A percentile compares a stretch with the other conserved stretches of the same genome.
Evolutionary conservation across 164 flowering plant genomes (phyloP).

Genomic region (Santalum album): DNA sequence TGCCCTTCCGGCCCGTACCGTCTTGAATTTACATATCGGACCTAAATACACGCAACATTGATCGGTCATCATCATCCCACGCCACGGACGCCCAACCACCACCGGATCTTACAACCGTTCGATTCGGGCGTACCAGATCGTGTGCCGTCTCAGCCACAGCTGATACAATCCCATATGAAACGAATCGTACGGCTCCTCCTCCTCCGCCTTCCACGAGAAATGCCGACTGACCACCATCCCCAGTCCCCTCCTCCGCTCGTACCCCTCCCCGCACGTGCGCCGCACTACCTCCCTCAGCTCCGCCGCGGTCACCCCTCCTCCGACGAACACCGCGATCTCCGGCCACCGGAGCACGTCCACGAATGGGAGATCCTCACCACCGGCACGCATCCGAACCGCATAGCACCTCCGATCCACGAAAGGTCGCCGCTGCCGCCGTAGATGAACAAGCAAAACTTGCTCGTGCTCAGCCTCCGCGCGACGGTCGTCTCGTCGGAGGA

Average conservation of each 20-base stretch:
- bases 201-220: conserved; percentile 48
- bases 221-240: conserved; percentile 47
- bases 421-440: conserved; percentile 29
- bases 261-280: conserved; percentile 19
- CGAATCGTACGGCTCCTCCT: conserved; percentile 50
- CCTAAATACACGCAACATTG: no score
- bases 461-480: conserved; percentile 16
- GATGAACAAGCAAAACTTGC: conserved; percentile 55
- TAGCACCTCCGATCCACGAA: conserved; percentile 38
- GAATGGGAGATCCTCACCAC: conserved; percentile 68
- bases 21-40: no score
- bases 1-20: no score
- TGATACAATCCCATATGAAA: conserved; percentile 63
- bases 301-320: conserved; percentile 18
- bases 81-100: no score
- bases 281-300: conserved; percentile 28
- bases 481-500: conserved; percentile 20
- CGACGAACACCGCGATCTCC: conserved; percentile 49
- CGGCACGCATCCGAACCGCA: conserved; percentile 66
- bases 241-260: conserved; percentile 33
- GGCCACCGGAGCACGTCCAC: conserved; percentile 64
- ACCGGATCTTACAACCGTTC: no score
- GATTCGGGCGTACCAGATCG: conserved; percentile 46
- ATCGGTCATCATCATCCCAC: no score
- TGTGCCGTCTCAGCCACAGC: conserved; percentile 69